Base-by-base conservation (phyloP, 2,329 filamentous ascomycete species). In the Dactylellina sp. region DNA sequence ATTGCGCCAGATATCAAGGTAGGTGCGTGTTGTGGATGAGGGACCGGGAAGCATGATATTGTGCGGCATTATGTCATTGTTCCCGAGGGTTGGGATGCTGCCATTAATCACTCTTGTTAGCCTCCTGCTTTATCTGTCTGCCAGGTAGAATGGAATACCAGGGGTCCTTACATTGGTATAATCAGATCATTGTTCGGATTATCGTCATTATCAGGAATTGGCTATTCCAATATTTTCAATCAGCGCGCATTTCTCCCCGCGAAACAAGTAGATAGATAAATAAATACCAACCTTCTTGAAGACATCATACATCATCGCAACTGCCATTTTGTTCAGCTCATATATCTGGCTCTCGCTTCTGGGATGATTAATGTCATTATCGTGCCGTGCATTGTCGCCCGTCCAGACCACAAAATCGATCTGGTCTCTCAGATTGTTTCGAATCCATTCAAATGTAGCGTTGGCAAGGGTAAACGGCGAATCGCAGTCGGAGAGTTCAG, bases 1-100 rank as follows among this genome's bases (percentile, higher is more conserved):
- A 39, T 86, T 85, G 52, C 83, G 83, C 95, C 95, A 99, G 20
- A 98, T 87, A 20, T 90, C 85, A 24, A 88, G 84, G 78, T 95
- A 97, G 50, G 85, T 85, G 70, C 86, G 86, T 0, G 96, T 91
- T 89, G 94, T 97, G 76, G 86, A 86, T 79, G 97, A 97, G 14
- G 95, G 95, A 0, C 94, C 95, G 0, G 87, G 85, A 44, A 88
- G 84, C 80, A 99, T 89, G 79, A 98, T 96, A 79, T 99, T 99
- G 83, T 99, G 95, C 0, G 95, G 95, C 72, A 97, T 87, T 70
- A 99, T 93, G 79, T 99, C 95, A 81, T 99, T 99, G 83, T 99
- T 99, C 74, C 95, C 95, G 77, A 97, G 89, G 0, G 89, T 97
- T 0, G 95, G 93, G 18, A 99, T 85, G 28, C 98, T 87, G 32